Conservation (phyloP, 176 grass and related monocot genomes). For the Pharus latifolius region DNA sequence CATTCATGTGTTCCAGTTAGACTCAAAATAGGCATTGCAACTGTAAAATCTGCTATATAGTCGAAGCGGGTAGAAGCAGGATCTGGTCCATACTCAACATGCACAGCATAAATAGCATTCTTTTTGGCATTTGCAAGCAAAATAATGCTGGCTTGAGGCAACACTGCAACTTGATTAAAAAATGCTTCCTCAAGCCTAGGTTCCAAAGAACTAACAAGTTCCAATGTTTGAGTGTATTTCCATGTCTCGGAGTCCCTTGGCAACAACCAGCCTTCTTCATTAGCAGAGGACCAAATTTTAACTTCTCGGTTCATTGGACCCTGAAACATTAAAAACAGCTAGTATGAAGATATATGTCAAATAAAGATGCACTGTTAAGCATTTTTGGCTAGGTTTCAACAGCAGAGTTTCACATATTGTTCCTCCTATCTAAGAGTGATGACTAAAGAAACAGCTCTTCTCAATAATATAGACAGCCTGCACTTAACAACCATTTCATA, state of each 20-base stretch:
- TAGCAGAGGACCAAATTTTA: slow-evolving; percentile 78
- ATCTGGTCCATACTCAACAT: slow-evolving; percentile 67
- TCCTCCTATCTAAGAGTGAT: neutral
- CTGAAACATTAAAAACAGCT: slow-evolving; percentile 28
- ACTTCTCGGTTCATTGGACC: slow-evolving; percentile 82
- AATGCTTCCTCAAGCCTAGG: slow-evolving; percentile 66
- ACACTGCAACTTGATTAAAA: slow-evolving; percentile 89
- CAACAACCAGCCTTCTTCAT: slow-evolving; percentile 79
- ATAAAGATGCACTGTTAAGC: neutral
- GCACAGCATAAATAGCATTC: slow-evolving; percentile 91
- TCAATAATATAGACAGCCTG: neutral
- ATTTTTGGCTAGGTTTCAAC: neutral
- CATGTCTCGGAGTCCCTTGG: slow-evolving; percentile 67
- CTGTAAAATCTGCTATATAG: slow-evolving; percentile 93
- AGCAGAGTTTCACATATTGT: neutral
- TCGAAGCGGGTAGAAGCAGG: slow-evolving; percentile 75
- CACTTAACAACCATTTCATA: neutral
- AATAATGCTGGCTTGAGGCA: slow-evolving; percentile 88
- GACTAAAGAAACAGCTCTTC: neutral
- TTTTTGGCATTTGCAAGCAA: slow-evolving; percentile 97
- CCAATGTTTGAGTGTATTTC: slow-evolving; percentile 76
- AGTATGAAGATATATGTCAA: neutral
- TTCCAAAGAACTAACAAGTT: slow-evolving; percentile 76
- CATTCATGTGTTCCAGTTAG: slow-evolving; percentile 59
- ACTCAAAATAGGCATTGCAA: slow-evolving; percentile 95